Base-by-base conservation (phyloP, 495 filamentous ascomycete species). In the Neurospora sp. region DNA sequence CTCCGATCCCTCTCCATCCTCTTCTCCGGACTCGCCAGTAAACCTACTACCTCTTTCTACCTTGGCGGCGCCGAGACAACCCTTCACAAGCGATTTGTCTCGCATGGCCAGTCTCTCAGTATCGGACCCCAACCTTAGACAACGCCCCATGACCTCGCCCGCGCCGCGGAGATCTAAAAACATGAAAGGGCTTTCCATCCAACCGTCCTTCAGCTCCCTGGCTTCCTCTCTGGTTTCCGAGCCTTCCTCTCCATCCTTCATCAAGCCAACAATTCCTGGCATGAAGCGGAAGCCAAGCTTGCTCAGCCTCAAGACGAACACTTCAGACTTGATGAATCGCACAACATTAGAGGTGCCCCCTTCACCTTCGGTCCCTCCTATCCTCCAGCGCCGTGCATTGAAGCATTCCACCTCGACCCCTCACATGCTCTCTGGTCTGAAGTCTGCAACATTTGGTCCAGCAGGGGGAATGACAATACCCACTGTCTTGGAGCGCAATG, bases 171-270 rank as follows among this genome's bases (percentile, higher is more conserved):
- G 93, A 79, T 87, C 89, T 39, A 91, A 94, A 69, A 99, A 99
- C 80, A 90, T 95, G 77, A 99, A 99, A 81, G 95, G 95, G 69
- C 85, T 99, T 5, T 97, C 94, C 1, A 88, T 98, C 72, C 93
- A 96, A 73, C 92, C 96, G 68, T 89, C 91, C 16, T 85, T 88
- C 9, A 82, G 77, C 83, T 85, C 72, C 71, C 74, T 83, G 38
- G 79, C 80, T 2, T 77, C 79, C 16, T 81, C 81, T 3, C 75
- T 85, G 69, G 77, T 91, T 27, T 94, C 93, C 0, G 91, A 93
- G 40, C 93, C 94, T 38, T 86, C 91, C 2, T 97, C 96, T 6
- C 94, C 96, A 12, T 88, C 84, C 70, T 97, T 91, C 81, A 92
- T 91, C 78, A 93, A 89, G 82, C 94, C 87, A 46, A 88, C 82